Evolutionary conservation across 768 basidiomycete species (phyloP), one percentile per base, ranked within the genome.

Genomic region (Hypholoma fasciculare): DNA sequence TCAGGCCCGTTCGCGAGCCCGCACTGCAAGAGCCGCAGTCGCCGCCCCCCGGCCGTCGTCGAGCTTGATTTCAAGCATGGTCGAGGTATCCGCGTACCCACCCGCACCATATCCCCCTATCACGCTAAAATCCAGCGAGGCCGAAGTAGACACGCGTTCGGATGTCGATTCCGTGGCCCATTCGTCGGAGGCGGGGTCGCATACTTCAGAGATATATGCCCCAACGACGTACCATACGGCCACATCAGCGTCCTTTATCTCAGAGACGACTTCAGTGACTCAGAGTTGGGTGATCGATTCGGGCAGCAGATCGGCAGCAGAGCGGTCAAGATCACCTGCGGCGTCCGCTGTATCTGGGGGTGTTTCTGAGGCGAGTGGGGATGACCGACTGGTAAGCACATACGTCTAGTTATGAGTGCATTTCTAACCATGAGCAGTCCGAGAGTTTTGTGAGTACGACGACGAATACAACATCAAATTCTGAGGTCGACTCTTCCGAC

Each of bases 231-330:
- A 55, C 13, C 27, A 59, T 47, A 58, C 42, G 0, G 47, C 43
- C 12, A 57, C 39, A 4, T 64, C 66, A 8, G 58, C 57, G 9
- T 63, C 62, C 12, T 63, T 62, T 16, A 48, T 60, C 3, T 74
- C 73, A 1, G 69, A 67, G 1, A 36, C 56, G 11, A 59, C 42
- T 14, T 65, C 64, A 7, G 68, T 60, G 3, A 71, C 73, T 1
- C 77, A 78, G 26, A 76, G 73, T 16, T 76, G 80, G 69, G 72
- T 75, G 5, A 60, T 64, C 8, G 60, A 59, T 19, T 55, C 55
- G 7, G 30, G 30, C 30, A 34, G 30, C 6, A 34, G 30, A 34
- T 49, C 54, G 5, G 20, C 39, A 19, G 23, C 34, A 8, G 62
- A 49, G 30, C 42, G 62, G 50, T 58, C 62, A 14, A 49, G 51